Conservation (phyloP, 1,284 basidiomycete genomes). For the Trichosporon asahii region DNA sequence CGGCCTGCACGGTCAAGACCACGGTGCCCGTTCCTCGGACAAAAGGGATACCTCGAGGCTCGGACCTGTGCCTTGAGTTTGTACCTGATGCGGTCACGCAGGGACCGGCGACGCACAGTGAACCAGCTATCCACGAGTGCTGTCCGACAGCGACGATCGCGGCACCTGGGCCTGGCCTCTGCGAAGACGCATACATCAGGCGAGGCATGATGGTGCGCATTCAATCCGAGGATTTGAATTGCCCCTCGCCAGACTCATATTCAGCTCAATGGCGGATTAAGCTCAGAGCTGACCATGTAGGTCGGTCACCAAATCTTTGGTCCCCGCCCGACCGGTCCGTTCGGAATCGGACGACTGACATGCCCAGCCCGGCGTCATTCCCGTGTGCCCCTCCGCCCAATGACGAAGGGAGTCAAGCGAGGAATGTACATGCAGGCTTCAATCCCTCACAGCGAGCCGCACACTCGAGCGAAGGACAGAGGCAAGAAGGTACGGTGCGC, state of each 20-base stretch:
- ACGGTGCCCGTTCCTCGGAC: neutral
- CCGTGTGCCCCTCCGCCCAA: neutral
- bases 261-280: neutral
- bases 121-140: too few species aligned
- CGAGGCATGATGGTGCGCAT: neutral
- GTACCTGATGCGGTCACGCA: neutral
- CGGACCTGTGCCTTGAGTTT: neutral
- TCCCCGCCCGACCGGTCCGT: too few species aligned
- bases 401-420: neutral
- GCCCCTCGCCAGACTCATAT: neutral
- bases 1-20: too few species aligned
- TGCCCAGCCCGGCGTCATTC: too few species aligned
- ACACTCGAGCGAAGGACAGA: neutral
- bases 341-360: too few species aligned
- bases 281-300: neutral
- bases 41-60: neutral
- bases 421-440: neutral
- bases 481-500: neutral
- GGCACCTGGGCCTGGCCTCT: neutral
- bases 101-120: neutral
- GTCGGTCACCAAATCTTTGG: neutral
- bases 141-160: neutral
- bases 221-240: neutral
- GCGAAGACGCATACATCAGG: too few species aligned
- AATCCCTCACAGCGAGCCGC: neutral